A percentile compares a stretch with the other conserved stretches of the same genome.
Evolutionary conservation across 2,329 filamentous ascomycete species (phyloP).

Genomic region (Grosmannia penicillata): DNA sequence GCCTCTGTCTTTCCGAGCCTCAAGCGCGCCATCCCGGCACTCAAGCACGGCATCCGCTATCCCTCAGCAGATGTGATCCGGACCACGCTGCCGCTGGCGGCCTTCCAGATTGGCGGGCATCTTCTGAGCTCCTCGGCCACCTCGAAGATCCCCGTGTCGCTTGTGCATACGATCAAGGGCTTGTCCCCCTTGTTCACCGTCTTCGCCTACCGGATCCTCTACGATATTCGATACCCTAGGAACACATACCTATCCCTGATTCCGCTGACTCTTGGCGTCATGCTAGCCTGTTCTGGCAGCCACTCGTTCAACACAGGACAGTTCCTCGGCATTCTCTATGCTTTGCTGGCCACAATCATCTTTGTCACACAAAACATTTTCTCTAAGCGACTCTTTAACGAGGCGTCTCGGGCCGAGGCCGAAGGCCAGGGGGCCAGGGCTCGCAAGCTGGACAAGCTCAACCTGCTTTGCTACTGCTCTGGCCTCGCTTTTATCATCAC

Average conservation of each 20-base stretch:
- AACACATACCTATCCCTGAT: slow-evolving; percentile 80
- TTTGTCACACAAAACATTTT: slow-evolving; percentile 99
- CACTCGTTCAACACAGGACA: slow-evolving; percentile 57
- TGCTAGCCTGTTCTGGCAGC: slow-evolving; percentile 87
- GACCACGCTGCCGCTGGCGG: slow-evolving; percentile 79
- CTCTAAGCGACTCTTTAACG: slow-evolving; percentile 95
- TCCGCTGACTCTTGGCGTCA: slow-evolving; percentile 87
- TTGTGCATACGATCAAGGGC: slow-evolving; percentile 97
- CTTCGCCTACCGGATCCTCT: slow-evolving; percentile 77
- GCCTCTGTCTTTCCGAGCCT: slow-evolving; percentile 58
- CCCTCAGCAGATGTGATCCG: slow-evolving; percentile 70
- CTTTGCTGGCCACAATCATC: slow-evolving; percentile 77
- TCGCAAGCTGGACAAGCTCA: slow-evolving; percentile 88
- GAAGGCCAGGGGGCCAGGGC: slow-evolving; percentile 48
- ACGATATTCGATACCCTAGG: slow-evolving; percentile 72
- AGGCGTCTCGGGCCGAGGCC: slow-evolving; percentile 70
- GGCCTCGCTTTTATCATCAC: slow-evolving; percentile 83
- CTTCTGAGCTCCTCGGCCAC: slow-evolving; percentile 89
- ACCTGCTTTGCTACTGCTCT: slow-evolving; percentile 93
- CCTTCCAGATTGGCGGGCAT: slow-evolving; percentile 88
- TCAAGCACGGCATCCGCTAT: slow-evolving; percentile 69
- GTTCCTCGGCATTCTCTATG: slow-evolving; percentile 77
- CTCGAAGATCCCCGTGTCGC: slow-evolving; percentile 84
- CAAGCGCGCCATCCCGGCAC: slow-evolving; percentile 56
- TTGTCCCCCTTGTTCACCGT: slow-evolving; percentile 93